Base-by-base conservation (phyloP, 2,329 filamentous ascomycete species). In the Fusarium nygamai region DNA sequence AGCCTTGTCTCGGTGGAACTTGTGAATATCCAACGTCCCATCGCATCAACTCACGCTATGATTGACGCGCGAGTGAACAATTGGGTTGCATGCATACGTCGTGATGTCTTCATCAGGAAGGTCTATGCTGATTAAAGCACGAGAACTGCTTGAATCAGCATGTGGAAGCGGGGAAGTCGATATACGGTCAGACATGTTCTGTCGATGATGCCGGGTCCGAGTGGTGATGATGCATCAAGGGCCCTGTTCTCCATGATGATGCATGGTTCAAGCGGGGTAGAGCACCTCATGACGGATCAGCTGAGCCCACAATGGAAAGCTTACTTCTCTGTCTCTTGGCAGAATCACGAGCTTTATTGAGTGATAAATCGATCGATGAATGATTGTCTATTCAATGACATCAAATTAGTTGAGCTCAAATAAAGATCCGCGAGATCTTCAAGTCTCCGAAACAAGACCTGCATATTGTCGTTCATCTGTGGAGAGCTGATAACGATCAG, bases 231-330 rank as follows among this genome's bases (percentile, higher is more conserved):
- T 70, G 67, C 67, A 64, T 44, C 54, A 59, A 58, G 38, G 57
- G 19, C 63, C 64, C 33, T 60, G 13, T 43, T 41, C 48, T 38
- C 31, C 53, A 46, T 68, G 10, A 38, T 24, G 43, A 61, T 61
- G 67, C 67, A 58, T 51, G 29, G 27, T 19, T 62, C 41, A 41
- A 50, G 69, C 69, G 69, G 69, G 69, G 67, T 71, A 71, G 34
- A 59, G 24, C 58, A 67, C 64, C 64, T 69, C 57, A 56, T 70
- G 61, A 62, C 46, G 31, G 62, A 71, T 71, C 69, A 71, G 67
- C 69, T 71, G 69, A 71, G 57, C 46, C 13, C 36, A 24, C 38
- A 10, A 27, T 12, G 43, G 50, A n/a, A 29, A 36, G 58, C 27
- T 53, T 53, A 53, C 39, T 47, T 34, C 33, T 27, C 33, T 24